phyloP scores from a whole-genome alignment of 73 alveolate genomes.

The Tetrahymena borealis region DNA sequence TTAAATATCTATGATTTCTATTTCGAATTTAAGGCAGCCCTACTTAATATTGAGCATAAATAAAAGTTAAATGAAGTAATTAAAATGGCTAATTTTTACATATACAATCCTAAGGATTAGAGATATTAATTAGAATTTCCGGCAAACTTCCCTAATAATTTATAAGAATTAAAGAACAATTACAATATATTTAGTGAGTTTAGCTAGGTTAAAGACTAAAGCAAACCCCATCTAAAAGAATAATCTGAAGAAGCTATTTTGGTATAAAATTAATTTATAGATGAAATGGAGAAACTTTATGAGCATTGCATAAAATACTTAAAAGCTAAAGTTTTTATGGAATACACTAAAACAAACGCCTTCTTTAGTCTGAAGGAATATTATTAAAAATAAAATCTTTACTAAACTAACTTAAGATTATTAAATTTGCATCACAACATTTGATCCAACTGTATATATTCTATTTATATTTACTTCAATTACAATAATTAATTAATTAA shows the following conservation, averaged over 20 bases:
- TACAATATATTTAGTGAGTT: background rate
- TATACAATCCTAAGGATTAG: background rate
- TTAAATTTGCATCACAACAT: background rate
- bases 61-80: background rate
- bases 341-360: background rate
- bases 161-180: background rate
- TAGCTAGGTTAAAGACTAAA: background rate
- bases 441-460: background rate
- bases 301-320: background rate
- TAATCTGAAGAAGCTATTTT: too few relatives aligned
- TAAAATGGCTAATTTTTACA: background rate
- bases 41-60: background rate
- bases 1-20: background rate
- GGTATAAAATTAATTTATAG: too few relatives aligned
- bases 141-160: background rate
- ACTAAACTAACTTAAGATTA: background rate
- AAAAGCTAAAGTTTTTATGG: background rate
- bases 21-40: background rate
- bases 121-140: background rate
- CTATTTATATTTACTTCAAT: too few relatives aligned
- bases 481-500: too few relatives aligned
- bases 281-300: background rate
- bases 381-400: background rate
- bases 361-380: background rate
- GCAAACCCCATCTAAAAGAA: too few relatives aligned